phyloP scores from a whole-genome alignment of 345 rosid species.

The Boechera retrofracta region DNA sequence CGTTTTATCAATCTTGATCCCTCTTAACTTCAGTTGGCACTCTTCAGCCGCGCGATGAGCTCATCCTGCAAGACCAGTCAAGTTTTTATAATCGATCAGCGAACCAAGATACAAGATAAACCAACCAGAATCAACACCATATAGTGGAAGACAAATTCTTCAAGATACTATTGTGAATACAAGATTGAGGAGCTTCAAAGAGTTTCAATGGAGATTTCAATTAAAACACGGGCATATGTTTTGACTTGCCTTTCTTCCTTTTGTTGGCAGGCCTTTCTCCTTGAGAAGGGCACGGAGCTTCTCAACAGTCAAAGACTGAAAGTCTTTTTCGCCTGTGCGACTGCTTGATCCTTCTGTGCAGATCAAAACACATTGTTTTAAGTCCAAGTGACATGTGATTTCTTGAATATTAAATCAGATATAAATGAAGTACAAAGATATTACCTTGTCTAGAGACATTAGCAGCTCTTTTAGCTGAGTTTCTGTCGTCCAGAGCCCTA shows the following conservation, averaged over 20 bases:
- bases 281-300: conserved; percentile 85
- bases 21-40: conserved; percentile 45
- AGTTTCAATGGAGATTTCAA: background rate
- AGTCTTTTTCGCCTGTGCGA: conserved; percentile 63
- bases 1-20: background rate
- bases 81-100: background rate
- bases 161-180: background rate
- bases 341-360: conserved; percentile 68
- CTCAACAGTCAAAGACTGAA: conserved; percentile 79
- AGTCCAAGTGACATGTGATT: background rate
- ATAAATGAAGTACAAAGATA: background rate
- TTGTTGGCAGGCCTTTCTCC: conserved; percentile 73
- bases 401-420: background rate
- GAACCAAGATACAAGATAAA: background rate
- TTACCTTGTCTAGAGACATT: conserved; percentile 63
- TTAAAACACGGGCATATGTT: background rate
- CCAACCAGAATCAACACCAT: conserved; percentile 19
- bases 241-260: conserved; percentile 79
- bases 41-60: conserved; percentile 76
- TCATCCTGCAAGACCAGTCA: conserved; percentile 67
- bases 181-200: conserved; percentile 7
- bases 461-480: conserved; percentile 68
- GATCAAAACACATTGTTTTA: background rate
- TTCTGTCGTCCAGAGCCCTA: conserved; percentile 63
- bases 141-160: background rate